phyloP scores from a whole-genome alignment of 352 stramenopile genomes.

The Globisporangium middletonii region DNA sequence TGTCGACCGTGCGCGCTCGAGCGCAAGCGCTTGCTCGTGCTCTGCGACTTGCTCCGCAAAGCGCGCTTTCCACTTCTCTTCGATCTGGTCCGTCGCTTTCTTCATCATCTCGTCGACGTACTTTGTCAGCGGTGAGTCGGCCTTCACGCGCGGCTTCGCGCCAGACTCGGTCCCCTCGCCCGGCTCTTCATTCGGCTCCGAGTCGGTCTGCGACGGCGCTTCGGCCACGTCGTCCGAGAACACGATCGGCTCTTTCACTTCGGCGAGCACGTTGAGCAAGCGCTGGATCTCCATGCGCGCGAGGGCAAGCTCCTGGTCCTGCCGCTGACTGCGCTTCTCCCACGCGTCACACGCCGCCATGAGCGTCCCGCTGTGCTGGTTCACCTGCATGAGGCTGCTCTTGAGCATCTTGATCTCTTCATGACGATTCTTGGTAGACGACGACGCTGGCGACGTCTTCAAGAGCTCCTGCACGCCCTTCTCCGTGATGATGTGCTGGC shows the following conservation, averaged over 20 bases:
- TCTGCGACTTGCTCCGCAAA: conserved; percentile 66
- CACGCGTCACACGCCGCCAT: conserved; percentile 47
- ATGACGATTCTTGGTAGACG: conserved; percentile 29
- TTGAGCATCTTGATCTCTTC: conserved; percentile 57
- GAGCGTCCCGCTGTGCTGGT: conserved; percentile 33
- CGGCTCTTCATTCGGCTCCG: conserved; percentile 13
- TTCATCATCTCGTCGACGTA: conserved; percentile 72
- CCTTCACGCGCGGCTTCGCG: conserved; percentile 8
- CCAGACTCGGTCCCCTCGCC: conserved; percentile 1
- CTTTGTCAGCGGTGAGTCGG: conserved; percentile 61
- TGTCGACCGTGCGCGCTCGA: conserved; percentile 59
- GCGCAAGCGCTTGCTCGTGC: conserved; percentile 55
- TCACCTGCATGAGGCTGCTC: conserved; percentile 31
- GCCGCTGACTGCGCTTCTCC: conserved; percentile 32
- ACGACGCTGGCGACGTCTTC: conserved; percentile 30
- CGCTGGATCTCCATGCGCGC: conserved; percentile 42
- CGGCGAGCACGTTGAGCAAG: conserved; percentile 26
- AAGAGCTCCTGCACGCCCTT: conserved; percentile 61
- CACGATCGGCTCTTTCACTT: conserved; percentile 13
- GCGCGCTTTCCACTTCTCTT: conserved; percentile 75
- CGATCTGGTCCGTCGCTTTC: conserved; percentile 73
- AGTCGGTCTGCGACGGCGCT: conserved; percentile 3
- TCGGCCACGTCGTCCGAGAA: conserved; percentile 12
- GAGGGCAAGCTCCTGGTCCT: conserved; percentile 35
- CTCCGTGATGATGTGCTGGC: conserved; percentile 58